These are phyloP conservation scores for Rubus parviflorus DNA, from an alignment of 306 rosid species.

Conservation along the genomic window DNA sequence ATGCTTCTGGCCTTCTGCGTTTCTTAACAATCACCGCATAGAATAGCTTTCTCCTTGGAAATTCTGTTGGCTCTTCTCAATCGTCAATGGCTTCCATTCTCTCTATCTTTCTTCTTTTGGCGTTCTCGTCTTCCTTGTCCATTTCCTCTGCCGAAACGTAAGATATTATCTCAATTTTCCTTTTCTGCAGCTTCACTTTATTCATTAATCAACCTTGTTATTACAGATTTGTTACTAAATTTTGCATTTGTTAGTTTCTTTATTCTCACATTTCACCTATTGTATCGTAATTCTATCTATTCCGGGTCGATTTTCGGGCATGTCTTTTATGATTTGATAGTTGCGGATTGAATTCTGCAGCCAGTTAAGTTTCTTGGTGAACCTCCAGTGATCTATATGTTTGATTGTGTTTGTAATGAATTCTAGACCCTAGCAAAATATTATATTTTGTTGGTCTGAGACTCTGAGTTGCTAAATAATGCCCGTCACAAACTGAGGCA, in stretches of 20 bases:
- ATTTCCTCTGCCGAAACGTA: slow-evolving; percentile 45
- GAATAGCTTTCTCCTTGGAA: too few relatives aligned
- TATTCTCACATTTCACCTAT: neutral
- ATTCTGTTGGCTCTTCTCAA: too few relatives aligned
- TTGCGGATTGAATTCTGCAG: neutral
- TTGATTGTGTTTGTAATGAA: neutral
- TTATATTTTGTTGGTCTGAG: too few relatives aligned
- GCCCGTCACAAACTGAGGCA: slow-evolving; percentile 11
- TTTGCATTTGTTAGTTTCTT: neutral
- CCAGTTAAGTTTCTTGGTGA: neutral
- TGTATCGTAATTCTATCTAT: neutral
- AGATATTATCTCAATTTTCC: slow-evolving; percentile 17
- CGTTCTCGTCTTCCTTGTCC: slow-evolving; percentile 17
- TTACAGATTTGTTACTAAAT: neutral
- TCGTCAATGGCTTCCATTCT: slow-evolving; percentile 44
- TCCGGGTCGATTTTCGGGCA: neutral
- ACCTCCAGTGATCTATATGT: neutral
- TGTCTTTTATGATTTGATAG: neutral
- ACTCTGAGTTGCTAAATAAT: neutral
- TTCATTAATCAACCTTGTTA: neutral
- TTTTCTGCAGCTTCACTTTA: neutral
- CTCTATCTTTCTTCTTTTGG: slow-evolving; percentile 35
- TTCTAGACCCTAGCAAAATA: neutral
- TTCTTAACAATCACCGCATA: too few relatives aligned
- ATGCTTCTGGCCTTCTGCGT: too few relatives aligned